Percentiles rank a stretch among this genome's conserved stretches.
Conservation (phyloP, 208 protist genomes). For the Acanthamoeba royreba region DNA sequence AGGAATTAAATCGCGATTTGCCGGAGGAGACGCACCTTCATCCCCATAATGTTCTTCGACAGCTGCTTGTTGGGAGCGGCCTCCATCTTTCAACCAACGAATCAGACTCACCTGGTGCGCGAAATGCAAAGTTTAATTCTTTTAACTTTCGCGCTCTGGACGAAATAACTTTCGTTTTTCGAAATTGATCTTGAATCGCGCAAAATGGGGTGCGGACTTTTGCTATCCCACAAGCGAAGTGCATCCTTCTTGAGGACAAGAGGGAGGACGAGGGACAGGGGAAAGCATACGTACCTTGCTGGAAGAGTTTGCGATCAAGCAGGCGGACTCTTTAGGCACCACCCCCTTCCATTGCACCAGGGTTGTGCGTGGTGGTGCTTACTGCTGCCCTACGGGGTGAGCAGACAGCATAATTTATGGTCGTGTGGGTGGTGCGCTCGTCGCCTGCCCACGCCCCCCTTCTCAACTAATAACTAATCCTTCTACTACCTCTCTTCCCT, state of each 20-base stretch:
- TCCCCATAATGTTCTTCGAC: not conserved
- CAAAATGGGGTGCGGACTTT: not conserved
- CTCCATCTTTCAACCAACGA: no score
- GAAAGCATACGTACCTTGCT: constrained; percentile 44
- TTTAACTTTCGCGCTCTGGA: no score
- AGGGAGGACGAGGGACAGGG: accelerated
- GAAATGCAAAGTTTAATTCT: not conserved
- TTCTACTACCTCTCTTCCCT: no score
- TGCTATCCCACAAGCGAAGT: not conserved
- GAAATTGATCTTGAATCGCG: not conserved
- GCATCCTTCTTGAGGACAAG: not conserved
- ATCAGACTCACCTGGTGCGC: not conserved
- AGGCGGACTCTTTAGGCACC: constrained; percentile 6
- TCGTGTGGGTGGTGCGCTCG: constrained; percentile 32
- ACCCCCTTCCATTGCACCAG: constrained; percentile 42
- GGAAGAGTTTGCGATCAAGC: constrained; percentile 28
- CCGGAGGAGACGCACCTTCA: not conserved
- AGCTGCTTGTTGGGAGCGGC: not conserved
- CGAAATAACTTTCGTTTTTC: not conserved
- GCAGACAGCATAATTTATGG: constrained; percentile 45
- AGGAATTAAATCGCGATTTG: not conserved
- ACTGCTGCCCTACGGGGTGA: constrained; percentile 27
- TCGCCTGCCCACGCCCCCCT: constrained; percentile 29
- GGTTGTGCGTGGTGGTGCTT: constrained; percentile 40
- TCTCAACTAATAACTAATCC: not conserved